phyloP scores from a whole-genome alignment of 805 yeast species.

The Kuraishia capsulata region DNA sequence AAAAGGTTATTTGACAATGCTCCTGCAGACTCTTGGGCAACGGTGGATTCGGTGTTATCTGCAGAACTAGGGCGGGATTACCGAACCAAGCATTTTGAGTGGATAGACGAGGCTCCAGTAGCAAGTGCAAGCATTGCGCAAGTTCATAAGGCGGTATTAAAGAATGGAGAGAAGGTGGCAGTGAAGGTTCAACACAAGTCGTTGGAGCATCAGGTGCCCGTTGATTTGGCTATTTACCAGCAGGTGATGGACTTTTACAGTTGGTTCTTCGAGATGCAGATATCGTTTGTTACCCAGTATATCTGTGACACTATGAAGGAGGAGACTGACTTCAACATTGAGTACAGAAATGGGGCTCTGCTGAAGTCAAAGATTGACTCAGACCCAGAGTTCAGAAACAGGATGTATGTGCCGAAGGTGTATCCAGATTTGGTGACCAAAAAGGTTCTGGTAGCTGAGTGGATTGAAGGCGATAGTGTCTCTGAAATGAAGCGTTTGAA shows the following conservation, averaged over 20 bases:
- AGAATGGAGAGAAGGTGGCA: slow-evolving; percentile 44
- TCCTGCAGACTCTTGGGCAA: slow-evolving; percentile 46
- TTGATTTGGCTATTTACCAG: slow-evolving; percentile 54
- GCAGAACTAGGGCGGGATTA: slow-evolving; percentile 34
- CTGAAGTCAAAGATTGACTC: slow-evolving; percentile 26
- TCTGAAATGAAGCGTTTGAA: slow-evolving; percentile 33
- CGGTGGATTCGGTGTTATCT: slow-evolving; percentile 29
- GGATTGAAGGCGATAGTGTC: slow-evolving; percentile 67
- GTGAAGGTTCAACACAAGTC: slow-evolving; percentile 60
- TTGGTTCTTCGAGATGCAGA: slow-evolving; percentile 54
- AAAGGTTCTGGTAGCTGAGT: slow-evolving; percentile 56
- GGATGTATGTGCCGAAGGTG: slow-evolving; percentile 47
- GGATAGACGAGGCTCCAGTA: slow-evolving; percentile 46
- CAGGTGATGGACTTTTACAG: slow-evolving; percentile 44
- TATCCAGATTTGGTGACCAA: slow-evolving; percentile 35
- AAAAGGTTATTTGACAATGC: slow-evolving; percentile 58
- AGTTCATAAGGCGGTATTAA: slow-evolving; percentile 46
- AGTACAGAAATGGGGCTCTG: slow-evolving; percentile 39
- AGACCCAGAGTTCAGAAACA: slow-evolving; percentile 30
- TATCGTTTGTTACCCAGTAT: slow-evolving; percentile 45
- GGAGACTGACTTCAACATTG: slow-evolving; percentile 56
- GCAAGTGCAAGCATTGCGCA: slow-evolving; percentile 76
- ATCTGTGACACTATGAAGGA: slow-evolving; percentile 46
- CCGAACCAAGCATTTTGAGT: slow-evolving; percentile 26
- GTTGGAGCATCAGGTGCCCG: slow-evolving; percentile 47